Conservation (phyloP, 2,329 filamentous ascomycete genomes). For the Graphilbum fragrans region DNA sequence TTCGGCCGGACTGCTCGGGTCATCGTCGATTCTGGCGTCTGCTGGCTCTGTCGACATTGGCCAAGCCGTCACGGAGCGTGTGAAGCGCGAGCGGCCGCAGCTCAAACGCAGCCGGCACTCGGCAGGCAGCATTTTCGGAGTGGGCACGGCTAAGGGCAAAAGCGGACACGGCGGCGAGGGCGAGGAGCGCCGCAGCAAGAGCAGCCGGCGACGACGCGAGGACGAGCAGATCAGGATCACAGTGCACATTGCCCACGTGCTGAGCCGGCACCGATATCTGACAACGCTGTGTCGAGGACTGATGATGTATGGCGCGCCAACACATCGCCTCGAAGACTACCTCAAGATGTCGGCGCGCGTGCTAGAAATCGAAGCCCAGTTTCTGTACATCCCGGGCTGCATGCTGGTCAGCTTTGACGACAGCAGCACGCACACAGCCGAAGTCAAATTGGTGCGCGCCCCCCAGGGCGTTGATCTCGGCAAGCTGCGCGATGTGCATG, state of each 20-base stretch:
- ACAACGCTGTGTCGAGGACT: conserved; percentile 73
- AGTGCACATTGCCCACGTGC: conserved; percentile 51
- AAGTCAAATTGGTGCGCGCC: conserved; percentile 62
- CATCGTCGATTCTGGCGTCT: conserved; percentile 38
- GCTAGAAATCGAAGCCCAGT: conserved; percentile 79
- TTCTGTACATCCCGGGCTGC: conserved; percentile 79
- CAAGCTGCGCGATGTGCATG: conserved; percentile 60
- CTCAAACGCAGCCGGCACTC: conserved; percentile 10
- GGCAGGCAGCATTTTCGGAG: conserved; percentile 6
- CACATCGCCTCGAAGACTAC: conserved; percentile 84
- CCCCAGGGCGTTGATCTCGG: conserved; percentile 61
- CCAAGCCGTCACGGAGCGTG: conserved; percentile 30
- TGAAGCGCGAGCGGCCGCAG: conserved; percentile 22
- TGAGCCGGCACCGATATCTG: conserved; percentile 72
- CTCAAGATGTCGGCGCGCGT: conserved; percentile 84
- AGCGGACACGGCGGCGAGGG: conserved; percentile 2
- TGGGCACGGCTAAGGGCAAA: not conserved
- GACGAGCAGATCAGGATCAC: conserved; percentile 31
- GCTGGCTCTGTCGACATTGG: conserved; percentile 30
- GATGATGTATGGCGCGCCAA: conserved; percentile 85
- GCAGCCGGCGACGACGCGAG: conserved; percentile 10
- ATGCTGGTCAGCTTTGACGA: conserved; percentile 94
- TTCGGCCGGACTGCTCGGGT: conserved; percentile 39
- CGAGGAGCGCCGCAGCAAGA: conserved; percentile 7
- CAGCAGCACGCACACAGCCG: conserved; percentile 58